A percentile compares a stretch with the other conserved stretches of the same genome.
Evolutionary conservation across 2,329 filamentous ascomycete species (phyloP).

Genomic region (Ceratocystiopsis sp.): DNA sequence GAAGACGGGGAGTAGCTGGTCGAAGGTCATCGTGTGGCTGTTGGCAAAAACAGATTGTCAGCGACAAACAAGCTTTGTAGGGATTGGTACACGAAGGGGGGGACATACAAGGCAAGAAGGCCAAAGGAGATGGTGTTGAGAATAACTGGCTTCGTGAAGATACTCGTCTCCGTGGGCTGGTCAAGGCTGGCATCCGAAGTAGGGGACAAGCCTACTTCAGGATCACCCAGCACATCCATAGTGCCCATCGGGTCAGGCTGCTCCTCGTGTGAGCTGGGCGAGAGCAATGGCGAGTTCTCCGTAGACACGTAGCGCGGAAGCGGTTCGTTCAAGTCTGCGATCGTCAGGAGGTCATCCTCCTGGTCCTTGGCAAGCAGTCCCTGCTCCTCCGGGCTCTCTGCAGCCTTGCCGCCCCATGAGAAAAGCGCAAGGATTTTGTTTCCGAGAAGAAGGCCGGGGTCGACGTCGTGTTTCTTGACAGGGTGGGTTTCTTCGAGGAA

Average conservation of each 20-base stretch:
- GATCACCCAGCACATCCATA: conserved; percentile 9
- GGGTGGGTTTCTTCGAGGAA: conserved; percentile 92
- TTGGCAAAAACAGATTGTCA: not conserved
- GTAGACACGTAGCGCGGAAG: conserved; percentile 52
- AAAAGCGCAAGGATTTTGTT: conserved; percentile 44
- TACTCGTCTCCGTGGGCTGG: conserved; percentile 18
- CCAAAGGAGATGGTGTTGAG: conserved; percentile 82
- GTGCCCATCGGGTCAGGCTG: conserved; percentile 15
- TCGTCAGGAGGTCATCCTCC: too few relatives aligned
- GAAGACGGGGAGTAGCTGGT: conserved; percentile 84
- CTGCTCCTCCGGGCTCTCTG: not conserved
- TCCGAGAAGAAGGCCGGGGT: conserved; percentile 62
- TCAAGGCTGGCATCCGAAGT: too few relatives aligned
- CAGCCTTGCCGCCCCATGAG: conserved; percentile 12
- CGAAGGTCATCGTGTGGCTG: conserved; percentile 93
- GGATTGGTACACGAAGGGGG: conserved; percentile 6
- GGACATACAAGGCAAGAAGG: conserved; percentile 79
- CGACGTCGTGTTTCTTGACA: conserved; percentile 58
- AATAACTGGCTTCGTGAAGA: conserved; percentile 72
- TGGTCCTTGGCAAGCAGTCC: too few relatives aligned
- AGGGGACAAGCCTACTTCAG: conserved; percentile 11
- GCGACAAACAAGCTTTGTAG: not conserved
- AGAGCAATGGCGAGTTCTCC: conserved; percentile 19
- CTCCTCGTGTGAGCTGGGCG: conserved; percentile 8
- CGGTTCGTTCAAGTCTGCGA: conserved; percentile 33